Percentiles rank a stretch among this genome's conserved stretches.
phyloP scores from a whole-genome alignment of 2,329 filamentous ascomycete species.

The Fusarium sp. region DNA sequence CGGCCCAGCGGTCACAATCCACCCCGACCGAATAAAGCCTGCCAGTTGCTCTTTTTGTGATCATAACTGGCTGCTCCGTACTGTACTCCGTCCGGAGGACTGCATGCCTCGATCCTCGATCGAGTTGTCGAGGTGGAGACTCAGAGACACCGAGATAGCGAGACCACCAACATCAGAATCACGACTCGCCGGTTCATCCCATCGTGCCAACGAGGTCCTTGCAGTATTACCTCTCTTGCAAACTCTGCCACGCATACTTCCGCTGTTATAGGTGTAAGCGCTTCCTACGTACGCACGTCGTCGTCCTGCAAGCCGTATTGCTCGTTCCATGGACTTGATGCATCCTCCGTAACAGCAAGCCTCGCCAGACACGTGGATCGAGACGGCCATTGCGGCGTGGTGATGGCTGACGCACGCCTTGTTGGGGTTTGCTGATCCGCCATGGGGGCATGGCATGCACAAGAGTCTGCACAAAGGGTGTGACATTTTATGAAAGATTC shows the following conservation, averaged over 20 bases:
- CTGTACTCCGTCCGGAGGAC: background rate
- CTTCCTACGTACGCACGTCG: background rate
- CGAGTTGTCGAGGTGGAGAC: slow-evolving; percentile 4
- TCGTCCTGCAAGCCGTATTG: slow-evolving; percentile 12
- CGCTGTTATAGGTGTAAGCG: background rate
- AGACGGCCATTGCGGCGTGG: slow-evolving; percentile 10
- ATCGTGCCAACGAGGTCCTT: background rate
- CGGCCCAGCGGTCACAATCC: background rate
- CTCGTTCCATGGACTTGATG: slow-evolving; percentile 12
- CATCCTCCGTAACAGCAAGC: slow-evolving; percentile 13
- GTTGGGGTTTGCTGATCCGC: background rate
- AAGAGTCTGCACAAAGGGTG: slow-evolving; percentile 12
- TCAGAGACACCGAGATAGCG: background rate
- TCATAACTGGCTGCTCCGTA: background rate
- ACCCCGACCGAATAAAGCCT: background rate
- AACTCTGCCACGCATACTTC: background rate
- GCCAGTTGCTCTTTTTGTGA: background rate
- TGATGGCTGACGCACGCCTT: slow-evolving; percentile 26
- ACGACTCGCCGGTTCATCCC: slow-evolving; percentile 7
- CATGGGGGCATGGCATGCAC: background rate
- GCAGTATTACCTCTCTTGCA: background rate
- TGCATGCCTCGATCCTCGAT: slow-evolving; percentile 5
- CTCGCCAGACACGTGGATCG: slow-evolving; percentile 32
- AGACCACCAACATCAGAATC: slow-evolving; percentile 24
- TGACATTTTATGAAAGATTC: slow-evolving; percentile 18